A percentile compares a stretch with the other conserved stretches of the same genome.
Conservation (phyloP, 352 stramenopile species). For the Pseudoperonospora humuli region DNA sequence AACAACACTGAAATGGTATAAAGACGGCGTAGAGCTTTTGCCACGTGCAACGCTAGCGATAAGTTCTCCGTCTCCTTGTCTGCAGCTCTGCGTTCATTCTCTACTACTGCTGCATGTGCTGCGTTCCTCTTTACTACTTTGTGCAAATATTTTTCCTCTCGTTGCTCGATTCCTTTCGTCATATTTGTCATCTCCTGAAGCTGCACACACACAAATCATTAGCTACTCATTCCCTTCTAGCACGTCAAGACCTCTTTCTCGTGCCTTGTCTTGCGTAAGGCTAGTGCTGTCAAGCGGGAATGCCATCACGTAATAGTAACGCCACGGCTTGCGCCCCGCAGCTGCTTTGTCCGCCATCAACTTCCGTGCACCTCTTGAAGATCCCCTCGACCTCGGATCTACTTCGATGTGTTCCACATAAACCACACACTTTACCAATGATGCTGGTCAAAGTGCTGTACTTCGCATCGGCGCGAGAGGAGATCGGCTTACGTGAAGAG, state of each 20-base stretch:
- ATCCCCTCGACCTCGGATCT: constrained; percentile 9
- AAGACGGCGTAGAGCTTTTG: too few relatives aligned
- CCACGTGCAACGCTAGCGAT: constrained; percentile 17
- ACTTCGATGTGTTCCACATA: constrained; percentile 7
- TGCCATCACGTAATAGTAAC: constrained; percentile 57
- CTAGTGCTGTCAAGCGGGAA: constrained; percentile 27
- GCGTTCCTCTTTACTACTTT: constrained; percentile 29
- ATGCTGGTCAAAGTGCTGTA: constrained; percentile 73
- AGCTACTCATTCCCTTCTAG: not conserved
- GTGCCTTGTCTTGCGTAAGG: too few relatives aligned
- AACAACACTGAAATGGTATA: too few relatives aligned
- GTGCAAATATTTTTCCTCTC: constrained; percentile 45
- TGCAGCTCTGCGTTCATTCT: constrained; percentile 4
- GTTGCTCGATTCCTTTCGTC: constrained; percentile 33
- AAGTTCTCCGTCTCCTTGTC: constrained; percentile 7
- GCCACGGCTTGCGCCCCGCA: constrained; percentile 47
- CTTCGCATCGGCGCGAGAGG: constrained; percentile 71
- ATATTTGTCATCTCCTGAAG: constrained; percentile 40
- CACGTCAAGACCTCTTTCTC: too few relatives aligned
- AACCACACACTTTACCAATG: not conserved
- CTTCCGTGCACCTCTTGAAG: constrained; percentile 23
- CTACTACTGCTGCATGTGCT: constrained; percentile 5
- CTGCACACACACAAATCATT: constrained; percentile 14
- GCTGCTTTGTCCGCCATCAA: constrained; percentile 1
- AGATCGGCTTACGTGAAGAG: constrained; percentile 65